Evolutionary conservation across 331 rosid genomes (phyloP), one percentile per base, ranked within the genome.

Genomic region (Quercus tomentella): DNA sequence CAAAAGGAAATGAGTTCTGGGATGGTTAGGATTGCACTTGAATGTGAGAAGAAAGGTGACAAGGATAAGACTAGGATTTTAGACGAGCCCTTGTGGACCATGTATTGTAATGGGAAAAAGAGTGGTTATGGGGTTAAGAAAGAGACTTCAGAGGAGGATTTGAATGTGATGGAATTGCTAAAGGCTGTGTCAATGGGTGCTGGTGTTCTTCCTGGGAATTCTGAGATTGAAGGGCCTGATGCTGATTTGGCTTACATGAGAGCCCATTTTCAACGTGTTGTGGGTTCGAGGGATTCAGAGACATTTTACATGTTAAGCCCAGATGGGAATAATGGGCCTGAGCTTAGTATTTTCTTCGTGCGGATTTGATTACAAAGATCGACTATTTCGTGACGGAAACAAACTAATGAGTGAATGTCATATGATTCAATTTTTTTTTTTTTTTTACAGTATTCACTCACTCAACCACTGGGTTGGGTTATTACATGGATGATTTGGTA

Each of bases 291-390:
- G 72, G 98, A 94, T 72, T 94, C 98, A 0, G 93, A 89, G 82
- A 94, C 97, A 4, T 70, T 92, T 10, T 94, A 94, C 49, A 91
- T 94, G 98, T 73, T 92, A 83, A 92, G 93, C 66, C 98, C 98
- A 0, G 92, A 89, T 4, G 97, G 87, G 1, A 88, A 83, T 57
- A 65, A 23, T 56, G 98, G 93, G 3, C 98, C 97, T 43, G 98
- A 94, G 72, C 88, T 94, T 68, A 92, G 91, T 67, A 75, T 94
- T 6, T 94, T 94, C 80, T 92, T 94, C 82, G 97, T 92, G 0
- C 82, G 97, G 76, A 57, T 94, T 73, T 92, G 65, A 89, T 16
- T 1, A 12, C 25, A 12, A 49, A 10, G 54, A 11, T 49, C 5
- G 16, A 1, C 54, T 49, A 3, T 14, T 49, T 49, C 17, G 17